Evolutionary conservation across 2,329 filamentous ascomycete genomes (phyloP).

Genomic region (Arachnomyces sp.): DNA sequence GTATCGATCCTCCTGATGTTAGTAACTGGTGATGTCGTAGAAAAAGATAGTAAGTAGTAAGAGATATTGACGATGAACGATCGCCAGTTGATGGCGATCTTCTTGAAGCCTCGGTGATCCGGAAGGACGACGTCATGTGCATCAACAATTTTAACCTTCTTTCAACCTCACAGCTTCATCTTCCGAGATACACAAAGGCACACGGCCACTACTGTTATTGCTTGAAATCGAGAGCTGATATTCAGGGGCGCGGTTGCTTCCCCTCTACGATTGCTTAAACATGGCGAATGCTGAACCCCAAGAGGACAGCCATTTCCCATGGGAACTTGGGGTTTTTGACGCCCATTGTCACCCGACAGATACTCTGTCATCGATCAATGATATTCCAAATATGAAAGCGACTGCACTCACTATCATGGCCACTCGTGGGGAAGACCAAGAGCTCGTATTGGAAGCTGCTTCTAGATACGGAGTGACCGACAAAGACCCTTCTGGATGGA

Average conservation of each 20-base stretch:
- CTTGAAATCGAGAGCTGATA: no score
- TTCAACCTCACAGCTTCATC: background rate
- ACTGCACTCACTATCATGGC: conserved; percentile 54
- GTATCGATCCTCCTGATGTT: no score
- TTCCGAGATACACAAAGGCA: no score
- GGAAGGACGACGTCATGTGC: background rate
- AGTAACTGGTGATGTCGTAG: no score
- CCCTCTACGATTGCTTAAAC: background rate
- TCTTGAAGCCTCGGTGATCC: no score
- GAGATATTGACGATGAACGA: no score
- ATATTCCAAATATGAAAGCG: conserved; percentile 50
- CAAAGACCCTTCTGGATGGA: conserved; percentile 13
- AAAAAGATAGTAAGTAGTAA: no score
- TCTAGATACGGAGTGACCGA: conserved; percentile 25
- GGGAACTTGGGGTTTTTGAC: conserved; percentile 55
- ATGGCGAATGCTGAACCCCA: conserved; percentile 1
- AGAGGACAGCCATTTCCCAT: conserved; percentile 41
- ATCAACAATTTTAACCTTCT: background rate
- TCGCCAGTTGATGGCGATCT: no score
- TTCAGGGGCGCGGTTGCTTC: no score
- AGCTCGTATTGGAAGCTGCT: conserved; percentile 47
- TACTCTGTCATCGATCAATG: conserved; percentile 48
- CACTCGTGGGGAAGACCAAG: conserved; percentile 53
- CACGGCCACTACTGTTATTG: no score
- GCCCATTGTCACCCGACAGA: conserved; percentile 61